Conservation (phyloP, 2,329 filamentous ascomycete genomes). For the Fusarium stilboides region DNA sequence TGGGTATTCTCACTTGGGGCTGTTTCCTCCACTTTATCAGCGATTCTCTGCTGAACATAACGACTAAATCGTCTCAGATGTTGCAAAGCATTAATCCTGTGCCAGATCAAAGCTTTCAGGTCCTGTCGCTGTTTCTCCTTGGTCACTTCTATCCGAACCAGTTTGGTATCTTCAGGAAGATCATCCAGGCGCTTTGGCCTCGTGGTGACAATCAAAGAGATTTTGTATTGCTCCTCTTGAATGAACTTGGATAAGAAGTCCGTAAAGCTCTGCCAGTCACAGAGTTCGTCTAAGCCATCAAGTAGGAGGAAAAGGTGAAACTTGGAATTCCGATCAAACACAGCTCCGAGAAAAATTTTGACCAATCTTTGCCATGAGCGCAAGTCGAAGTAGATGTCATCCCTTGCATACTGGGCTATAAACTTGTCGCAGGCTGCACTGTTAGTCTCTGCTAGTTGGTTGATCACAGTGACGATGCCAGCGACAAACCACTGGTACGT, state of each 20-base stretch:
- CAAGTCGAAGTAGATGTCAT: conserved; percentile 29
- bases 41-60: conserved; percentile 50
- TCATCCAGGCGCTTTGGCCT: conserved; percentile 29
- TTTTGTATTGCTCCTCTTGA: conserved; percentile 14
- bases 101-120: conserved; percentile 49
- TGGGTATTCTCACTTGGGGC: conserved; percentile 49
- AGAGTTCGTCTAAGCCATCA: conserved; percentile 20
- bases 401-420: conserved; percentile 47
- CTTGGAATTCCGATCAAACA: background rate
- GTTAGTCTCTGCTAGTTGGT: conserved; percentile 53
- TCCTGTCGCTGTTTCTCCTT: conserved; percentile 52
- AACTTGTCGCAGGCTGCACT: conserved; percentile 51
- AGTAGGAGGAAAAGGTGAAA: conserved; percentile 10
- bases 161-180: conserved; percentile 17
- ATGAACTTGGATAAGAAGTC: background rate
- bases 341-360: background rate
- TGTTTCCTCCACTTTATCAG: conserved; percentile 48
- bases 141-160: conserved; percentile 36
- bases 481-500: conserved; percentile 39
- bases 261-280: background rate
- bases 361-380: background rate
- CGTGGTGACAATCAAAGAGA: conserved; percentile 49
- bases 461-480: conserved; percentile 49
- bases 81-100: conserved; percentile 46
- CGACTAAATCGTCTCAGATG: conserved; percentile 47